Evolutionary conservation across 352 stramenopile genomes (phyloP).

Genomic region (Phytophthora sp.): DNA sequence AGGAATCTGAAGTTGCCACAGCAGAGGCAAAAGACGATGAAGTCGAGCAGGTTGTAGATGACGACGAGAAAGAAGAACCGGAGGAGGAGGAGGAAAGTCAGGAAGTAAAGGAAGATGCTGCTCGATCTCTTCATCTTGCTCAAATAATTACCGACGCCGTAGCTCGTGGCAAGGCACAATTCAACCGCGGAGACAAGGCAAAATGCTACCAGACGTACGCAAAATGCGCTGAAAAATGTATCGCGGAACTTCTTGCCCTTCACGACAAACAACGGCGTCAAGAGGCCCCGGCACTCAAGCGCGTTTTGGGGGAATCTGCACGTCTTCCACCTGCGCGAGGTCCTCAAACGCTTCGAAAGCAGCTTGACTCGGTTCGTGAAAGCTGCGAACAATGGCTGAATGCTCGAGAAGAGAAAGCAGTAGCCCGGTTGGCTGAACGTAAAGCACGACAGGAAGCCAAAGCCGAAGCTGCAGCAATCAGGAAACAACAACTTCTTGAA

Average conservation of each 20-base stretch:
- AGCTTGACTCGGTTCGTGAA: constrained; percentile 58
- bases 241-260: constrained; percentile 44
- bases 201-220: constrained; percentile 78
- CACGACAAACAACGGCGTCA: constrained; percentile 43
- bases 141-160: constrained; percentile 54
- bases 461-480: constrained; percentile 7
- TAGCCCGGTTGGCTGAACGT: constrained; percentile 19
- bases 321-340: constrained; percentile 61
- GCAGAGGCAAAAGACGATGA: constrained; percentile 28
- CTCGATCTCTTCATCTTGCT: constrained; percentile 43
- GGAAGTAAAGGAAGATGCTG: constrained; percentile 51
- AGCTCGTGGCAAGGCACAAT: constrained; percentile 67
- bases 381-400: constrained; percentile 45
- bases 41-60: constrained; percentile 12
- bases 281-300: constrained; percentile 38
- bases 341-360: constrained; percentile 63
- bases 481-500: constrained; percentile 19
- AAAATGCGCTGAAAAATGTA: constrained; percentile 49
- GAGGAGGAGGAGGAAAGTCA: constrained; percentile 32
- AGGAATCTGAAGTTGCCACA: constrained; percentile 9
- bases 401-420: constrained; percentile 38
- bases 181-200: constrained; percentile 77
- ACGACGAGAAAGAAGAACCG: constrained; percentile 35
- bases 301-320: constrained; percentile 47
- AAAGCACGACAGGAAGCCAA: constrained; percentile 26